These are phyloP conservation scores for Piper betle DNA, from an alignment of 164 flowering plant genomes.

Conservation along the genomic window DNA sequence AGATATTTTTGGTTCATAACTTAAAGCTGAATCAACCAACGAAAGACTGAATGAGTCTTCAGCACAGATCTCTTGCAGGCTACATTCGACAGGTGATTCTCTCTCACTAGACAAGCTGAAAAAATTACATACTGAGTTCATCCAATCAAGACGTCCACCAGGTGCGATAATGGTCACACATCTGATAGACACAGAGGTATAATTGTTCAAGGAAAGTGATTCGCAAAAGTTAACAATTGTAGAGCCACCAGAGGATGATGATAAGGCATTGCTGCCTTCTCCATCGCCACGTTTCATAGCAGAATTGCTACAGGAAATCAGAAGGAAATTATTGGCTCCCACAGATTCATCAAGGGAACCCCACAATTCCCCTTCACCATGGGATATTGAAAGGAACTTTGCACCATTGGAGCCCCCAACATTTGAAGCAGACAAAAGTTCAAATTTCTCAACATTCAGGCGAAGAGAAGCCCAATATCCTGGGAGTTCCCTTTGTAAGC, in stretches of 20 bases:
- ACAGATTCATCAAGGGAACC: constrained; percentile 40
- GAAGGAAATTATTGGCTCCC: constrained; percentile 40
- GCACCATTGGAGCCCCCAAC: constrained; percentile 54
- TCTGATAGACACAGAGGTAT: constrained; percentile 44
- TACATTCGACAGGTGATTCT: constrained; percentile 16
- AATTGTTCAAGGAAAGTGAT: constrained; percentile 31
- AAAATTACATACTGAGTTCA: constrained; percentile 39
- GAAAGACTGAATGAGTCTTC: constrained; percentile 52
- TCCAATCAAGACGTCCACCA: constrained; percentile 94
- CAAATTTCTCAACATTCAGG: constrained; percentile 47
- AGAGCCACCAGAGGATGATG: constrained; percentile 62
- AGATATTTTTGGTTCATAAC: constrained; percentile 61
- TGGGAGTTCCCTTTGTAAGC: constrained; percentile 66
- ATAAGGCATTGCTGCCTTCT: constrained; percentile 77
- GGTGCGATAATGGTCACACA: constrained; percentile 66
- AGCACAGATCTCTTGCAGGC: constrained; percentile 15
- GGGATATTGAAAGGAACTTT: constrained; percentile 55
- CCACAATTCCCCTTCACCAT: constrained; percentile 66
- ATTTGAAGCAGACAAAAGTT: constrained; percentile 58
- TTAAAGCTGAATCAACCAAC: constrained; percentile 68
- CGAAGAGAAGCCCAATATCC: constrained; percentile 59
- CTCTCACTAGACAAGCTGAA: constrained; percentile 35
- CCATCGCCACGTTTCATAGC: constrained; percentile 83
- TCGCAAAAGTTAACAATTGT: constrained; percentile 48
- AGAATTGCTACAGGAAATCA: constrained; percentile 66